phyloP scores from a whole-genome alignment of 768 basidiomycete genomes.

The Macrolepiota dolichaula region DNA sequence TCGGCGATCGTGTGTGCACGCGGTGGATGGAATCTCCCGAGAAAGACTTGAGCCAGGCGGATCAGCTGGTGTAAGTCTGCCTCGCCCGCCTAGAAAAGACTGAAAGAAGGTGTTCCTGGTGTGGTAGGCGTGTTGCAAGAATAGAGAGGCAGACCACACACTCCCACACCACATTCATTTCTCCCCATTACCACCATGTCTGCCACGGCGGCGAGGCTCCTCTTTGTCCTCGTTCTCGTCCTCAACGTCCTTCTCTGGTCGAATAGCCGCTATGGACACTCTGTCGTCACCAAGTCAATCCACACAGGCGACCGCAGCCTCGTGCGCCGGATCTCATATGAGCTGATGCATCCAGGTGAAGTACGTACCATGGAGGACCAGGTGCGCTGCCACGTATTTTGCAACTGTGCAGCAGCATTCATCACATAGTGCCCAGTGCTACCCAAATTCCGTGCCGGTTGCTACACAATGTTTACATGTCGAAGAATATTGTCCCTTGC shows the following conservation, averaged over 20 bases:
- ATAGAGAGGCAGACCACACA: not conserved
- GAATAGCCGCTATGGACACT: slow-evolving; percentile 45
- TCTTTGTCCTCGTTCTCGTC: slow-evolving; percentile 50
- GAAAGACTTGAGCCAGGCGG: not conserved
- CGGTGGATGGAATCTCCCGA: not conserved
- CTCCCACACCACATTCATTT: slow-evolving; percentile 11
- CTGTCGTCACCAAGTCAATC: slow-evolving; percentile 20
- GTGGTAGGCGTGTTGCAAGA: not conserved
- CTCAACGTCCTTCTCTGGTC: slow-evolving; percentile 68
- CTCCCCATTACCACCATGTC: slow-evolving; percentile 37
- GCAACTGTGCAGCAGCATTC: not conserved
- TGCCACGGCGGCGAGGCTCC: slow-evolving; percentile 38
- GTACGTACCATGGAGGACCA: slow-evolving; percentile 11
- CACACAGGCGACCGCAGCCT: slow-evolving; percentile 29
- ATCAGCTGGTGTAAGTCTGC: not conserved
- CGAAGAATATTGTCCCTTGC: slow-evolving; percentile 46
- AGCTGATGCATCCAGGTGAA: slow-evolving; percentile 27
- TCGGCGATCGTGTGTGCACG: too few species aligned
- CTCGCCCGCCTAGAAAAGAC: not conserved
- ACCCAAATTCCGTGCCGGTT: slow-evolving; percentile 52
- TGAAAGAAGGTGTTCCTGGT: not conserved
- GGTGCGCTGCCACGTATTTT: slow-evolving; percentile 7
- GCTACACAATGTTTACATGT: slow-evolving; percentile 67
- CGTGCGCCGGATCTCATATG: slow-evolving; percentile 39
- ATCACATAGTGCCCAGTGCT: slow-evolving; percentile 45